Conservation (phyloP, 176 grass and related monocot species). For the Oropetium thomaeum region DNA sequence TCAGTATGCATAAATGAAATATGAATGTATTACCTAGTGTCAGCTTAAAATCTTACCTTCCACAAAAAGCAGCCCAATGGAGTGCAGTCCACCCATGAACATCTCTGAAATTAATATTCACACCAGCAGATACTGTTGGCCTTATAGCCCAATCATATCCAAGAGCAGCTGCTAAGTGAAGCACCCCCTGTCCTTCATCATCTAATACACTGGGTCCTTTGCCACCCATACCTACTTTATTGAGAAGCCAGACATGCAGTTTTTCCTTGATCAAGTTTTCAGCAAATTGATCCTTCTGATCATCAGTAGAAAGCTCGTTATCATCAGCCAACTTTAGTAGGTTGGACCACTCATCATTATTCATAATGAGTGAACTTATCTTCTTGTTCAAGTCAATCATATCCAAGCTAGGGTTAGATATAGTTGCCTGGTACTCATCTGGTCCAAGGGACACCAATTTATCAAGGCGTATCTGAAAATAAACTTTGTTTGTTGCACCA, state of each 20-base stretch:
- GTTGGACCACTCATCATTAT: conserved; percentile 71
- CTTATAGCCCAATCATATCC: conserved; percentile 85
- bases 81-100: conserved; percentile 75
- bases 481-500: conserved; percentile 55
- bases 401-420: conserved; percentile 37
- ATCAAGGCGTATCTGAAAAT: conserved; percentile 74
- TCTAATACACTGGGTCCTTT: conserved; percentile 70
- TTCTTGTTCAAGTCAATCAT: conserved; percentile 68
- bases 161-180: conserved; percentile 77
- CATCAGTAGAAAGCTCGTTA: conserved; percentile 35
- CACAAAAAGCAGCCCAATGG: conserved; percentile 88
- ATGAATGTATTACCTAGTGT: neutral
- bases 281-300: conserved; percentile 58
- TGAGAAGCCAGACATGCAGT: conserved; percentile 74
- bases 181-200: conserved; percentile 77
- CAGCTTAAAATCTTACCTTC: conserved; percentile 49
- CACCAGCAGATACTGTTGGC: conserved; percentile 57
- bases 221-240: conserved; percentile 66
- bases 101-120: conserved; percentile 91
- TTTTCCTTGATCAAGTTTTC: conserved; percentile 74
- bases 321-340: conserved; percentile 63
- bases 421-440: conserved; percentile 51
- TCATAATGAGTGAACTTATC: conserved; percentile 52
- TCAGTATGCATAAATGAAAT: conserved; percentile 12
- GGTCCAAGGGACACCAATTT: conserved; percentile 53